phyloP scores from a whole-genome alignment of 768 basidiomycete genomes.

The Holtermannia corniformis region DNA sequence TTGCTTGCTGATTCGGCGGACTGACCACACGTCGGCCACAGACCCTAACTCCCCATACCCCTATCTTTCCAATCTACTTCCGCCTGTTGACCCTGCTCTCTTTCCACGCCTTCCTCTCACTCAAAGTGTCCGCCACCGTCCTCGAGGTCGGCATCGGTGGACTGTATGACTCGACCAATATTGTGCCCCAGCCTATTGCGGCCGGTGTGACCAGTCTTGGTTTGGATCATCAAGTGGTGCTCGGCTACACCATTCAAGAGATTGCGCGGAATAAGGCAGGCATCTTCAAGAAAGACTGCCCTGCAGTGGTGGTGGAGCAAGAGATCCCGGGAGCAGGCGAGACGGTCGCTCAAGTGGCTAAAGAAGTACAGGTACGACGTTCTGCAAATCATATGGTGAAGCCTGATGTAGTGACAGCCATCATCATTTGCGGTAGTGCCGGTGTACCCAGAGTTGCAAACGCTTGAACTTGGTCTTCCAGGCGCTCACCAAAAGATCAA shows the following conservation, averaged over 20 bases:
- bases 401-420: no score
- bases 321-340: constrained; percentile 49
- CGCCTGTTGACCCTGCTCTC: constrained; percentile 85
- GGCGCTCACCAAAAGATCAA: constrained; percentile 81
- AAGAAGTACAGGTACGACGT: constrained; percentile 56
- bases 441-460: constrained; percentile 47
- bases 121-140: constrained; percentile 71
- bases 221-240: constrained; percentile 76
- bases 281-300: constrained; percentile 84
- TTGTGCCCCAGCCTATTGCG: constrained; percentile 80
- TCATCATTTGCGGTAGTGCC: constrained; percentile 62
- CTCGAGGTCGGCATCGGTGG: constrained; percentile 97
- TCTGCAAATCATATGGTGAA: no score
- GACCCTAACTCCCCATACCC: constrained; percentile 43
- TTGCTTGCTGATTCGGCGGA: constrained; percentile 5
- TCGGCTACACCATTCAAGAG: constrained; percentile 78
- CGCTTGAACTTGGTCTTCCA: constrained; percentile 64
- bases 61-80: constrained; percentile 83
- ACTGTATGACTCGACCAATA: constrained; percentile 86
- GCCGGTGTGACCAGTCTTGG: constrained; percentile 86
- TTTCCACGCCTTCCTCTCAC: constrained; percentile 72
- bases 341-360: constrained; percentile 54
- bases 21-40: constrained; percentile 1
- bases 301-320: constrained; percentile 76
- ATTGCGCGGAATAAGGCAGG: constrained; percentile 95